Conservation (phyloP, 768 basidiomycete species). For the Sarcodon sp. region DNA sequence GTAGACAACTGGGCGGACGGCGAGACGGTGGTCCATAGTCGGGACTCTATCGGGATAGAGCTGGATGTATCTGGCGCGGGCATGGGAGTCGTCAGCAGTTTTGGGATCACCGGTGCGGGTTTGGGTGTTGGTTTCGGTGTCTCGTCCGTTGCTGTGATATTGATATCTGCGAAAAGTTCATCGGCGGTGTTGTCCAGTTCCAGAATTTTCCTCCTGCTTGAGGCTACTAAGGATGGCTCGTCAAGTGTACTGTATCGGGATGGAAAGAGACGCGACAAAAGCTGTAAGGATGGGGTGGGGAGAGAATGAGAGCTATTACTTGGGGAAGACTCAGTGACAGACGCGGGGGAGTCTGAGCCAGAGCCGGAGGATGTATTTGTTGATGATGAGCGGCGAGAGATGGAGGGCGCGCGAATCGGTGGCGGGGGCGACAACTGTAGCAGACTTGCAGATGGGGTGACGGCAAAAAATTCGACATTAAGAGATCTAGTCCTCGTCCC, state of each 20-base stretch:
- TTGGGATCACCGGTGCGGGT: slow-evolving; percentile 3
- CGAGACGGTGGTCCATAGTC: not conserved
- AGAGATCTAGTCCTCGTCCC: slow-evolving; percentile 11
- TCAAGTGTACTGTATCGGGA: slow-evolving; percentile 20
- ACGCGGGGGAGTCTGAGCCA: slow-evolving; percentile 9
- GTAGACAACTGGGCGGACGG: not conserved
- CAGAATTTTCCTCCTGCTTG: slow-evolving; percentile 7
- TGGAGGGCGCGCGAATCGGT: slow-evolving; percentile 11
- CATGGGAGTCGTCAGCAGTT: slow-evolving; percentile 6
- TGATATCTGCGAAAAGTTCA: not conserved
- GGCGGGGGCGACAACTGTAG: slow-evolving; percentile 6
- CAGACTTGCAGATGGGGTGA: not conserved
- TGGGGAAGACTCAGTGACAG: not conserved
- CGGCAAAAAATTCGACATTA: slow-evolving; percentile 14
- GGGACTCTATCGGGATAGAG: not conserved
- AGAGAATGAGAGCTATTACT: slow-evolving; percentile 7
- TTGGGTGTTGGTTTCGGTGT: slow-evolving; percentile 1
- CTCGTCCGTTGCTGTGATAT: not conserved
- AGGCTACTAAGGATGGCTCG: slow-evolving; percentile 8
- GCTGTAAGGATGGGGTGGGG: slow-evolving; percentile 15
- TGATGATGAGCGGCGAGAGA: slow-evolving; percentile 12
- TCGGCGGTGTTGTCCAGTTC: slow-evolving; percentile 7
- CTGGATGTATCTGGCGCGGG: slow-evolving; percentile 1
- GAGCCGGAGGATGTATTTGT: slow-evolving; percentile 7
- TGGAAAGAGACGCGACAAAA: slow-evolving; percentile 22